Evolutionary conservation across 306 rosid genomes (phyloP), one percentile per base, ranked within the genome.

Genomic region (Begonia masoniana): DNA sequence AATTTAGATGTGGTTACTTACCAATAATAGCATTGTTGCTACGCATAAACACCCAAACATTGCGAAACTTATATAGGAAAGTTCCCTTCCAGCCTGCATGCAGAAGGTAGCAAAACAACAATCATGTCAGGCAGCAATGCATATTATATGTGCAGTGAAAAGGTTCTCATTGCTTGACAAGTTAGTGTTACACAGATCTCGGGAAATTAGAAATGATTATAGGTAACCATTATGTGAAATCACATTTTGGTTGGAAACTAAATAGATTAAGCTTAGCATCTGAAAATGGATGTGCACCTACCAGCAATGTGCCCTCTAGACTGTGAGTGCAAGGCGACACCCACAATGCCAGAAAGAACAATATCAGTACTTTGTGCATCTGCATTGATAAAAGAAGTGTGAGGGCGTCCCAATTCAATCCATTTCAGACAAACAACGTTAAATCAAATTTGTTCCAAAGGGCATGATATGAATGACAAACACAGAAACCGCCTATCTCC

Each of bases 271-370:
- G 9, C 39, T 31, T 50, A 13, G 21, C 16, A 54, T 16, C 10
- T 13, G 41, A 43, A 61, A 43, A 12, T 12, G 14, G 21, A 60
- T 69, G 31, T 42, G 63, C 50, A 54, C 72, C 39, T 76, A 86
- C 96, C 96, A 86, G 76, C 75, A 86, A 68, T 14, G 94, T 82
- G 51, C 96, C 96, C 71, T 86, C 96, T 12, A 86, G 83, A 78
- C 96, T 52, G 75, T 57, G 80, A 58, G 88, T 75, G 13, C 88
- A 61, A 50, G 96, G 94, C 0, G 88, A 82, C 61, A 78, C 72
- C 67, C 63, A 67, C 52, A 87, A 52, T 31, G 80, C 83, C 51
- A 87, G 45, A n/a, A 82, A 78, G 76, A 55, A 86, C 41, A 92
- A 91, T 59, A 82, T 65, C 68, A 82, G 65, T 66, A 86, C 85